Evolutionary conservation across 2,329 filamentous ascomycete genomes (phyloP).

Genomic region (Fusarium transvaalense): DNA sequence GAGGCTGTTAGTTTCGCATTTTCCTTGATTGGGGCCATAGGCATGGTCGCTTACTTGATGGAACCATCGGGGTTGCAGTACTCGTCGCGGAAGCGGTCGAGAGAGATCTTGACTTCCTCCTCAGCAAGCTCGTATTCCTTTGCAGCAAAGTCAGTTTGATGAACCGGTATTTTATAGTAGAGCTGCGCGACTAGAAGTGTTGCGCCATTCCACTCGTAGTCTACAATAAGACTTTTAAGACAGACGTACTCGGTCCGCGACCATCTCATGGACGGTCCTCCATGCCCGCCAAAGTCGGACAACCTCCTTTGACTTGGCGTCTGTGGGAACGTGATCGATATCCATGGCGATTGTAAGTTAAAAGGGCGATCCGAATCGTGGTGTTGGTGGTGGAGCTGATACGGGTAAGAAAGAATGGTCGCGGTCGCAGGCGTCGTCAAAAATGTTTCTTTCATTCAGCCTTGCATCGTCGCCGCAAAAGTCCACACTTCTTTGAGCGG

Average conservation of each 20-base stretch:
- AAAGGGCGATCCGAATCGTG: constrained; percentile 11
- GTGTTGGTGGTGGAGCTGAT: constrained; percentile 11
- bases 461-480: constrained; percentile 46
- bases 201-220: constrained; percentile 8
- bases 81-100: constrained; percentile 81
- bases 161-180: background rate
- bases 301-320: constrained; percentile 65
- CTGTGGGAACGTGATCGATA: constrained; percentile 59
- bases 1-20: constrained; percentile 6
- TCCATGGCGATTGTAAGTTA: constrained; percentile 51
- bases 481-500: constrained; percentile 38
- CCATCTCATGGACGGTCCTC: constrained; percentile 95
- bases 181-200: constrained; percentile 4
- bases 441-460: constrained; percentile 51
- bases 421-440: constrained; percentile 34
- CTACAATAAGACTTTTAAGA: constrained; percentile 14
- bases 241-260: constrained; percentile 79
- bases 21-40: constrained; percentile 1
- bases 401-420: constrained; percentile 20
- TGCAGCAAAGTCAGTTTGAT: constrained; percentile 24
- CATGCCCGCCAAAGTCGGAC: constrained; percentile 91
- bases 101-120: constrained; percentile 86
- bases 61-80: constrained; percentile 80
- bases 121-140: constrained; percentile 95
- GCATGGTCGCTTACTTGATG: constrained; percentile 72